These are phyloP conservation scores for Huntiella omanensis DNA, from an alignment of 2,329 filamentous ascomycete genomes.

Conservation along the genomic window DNA sequence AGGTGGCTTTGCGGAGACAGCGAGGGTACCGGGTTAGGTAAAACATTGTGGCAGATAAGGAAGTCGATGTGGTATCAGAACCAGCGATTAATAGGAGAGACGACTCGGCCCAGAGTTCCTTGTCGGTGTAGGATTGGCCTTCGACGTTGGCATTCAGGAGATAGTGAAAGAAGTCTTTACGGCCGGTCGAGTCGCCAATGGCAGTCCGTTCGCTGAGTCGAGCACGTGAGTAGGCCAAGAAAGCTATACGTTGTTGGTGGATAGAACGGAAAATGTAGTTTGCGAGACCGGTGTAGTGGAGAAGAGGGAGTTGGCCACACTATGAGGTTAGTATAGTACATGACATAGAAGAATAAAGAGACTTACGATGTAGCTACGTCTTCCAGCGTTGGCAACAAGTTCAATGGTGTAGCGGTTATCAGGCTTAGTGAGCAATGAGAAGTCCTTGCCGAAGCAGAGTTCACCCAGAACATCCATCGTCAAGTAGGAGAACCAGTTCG, in stretches of 20 bases:
- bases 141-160: conserved; percentile 53
- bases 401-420: conserved; percentile 49
- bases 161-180: conserved; percentile 60
- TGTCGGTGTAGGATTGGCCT: conserved; percentile 37
- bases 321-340: conserved; percentile 16
- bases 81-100: conserved; percentile 54
- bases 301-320: conserved; percentile 54
- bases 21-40: conserved; percentile 36
- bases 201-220: conserved; percentile 49
- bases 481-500: conserved; percentile 42
- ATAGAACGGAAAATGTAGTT: conserved; percentile 49
- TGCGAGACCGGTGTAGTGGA: conserved; percentile 47
- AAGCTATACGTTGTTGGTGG: conserved; percentile 45
- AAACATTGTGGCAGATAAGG: conserved; percentile 43
- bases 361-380: conserved; percentile 48
- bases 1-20: conserved; percentile 27
- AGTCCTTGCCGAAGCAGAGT: conserved; percentile 41
- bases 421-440: conserved; percentile 32
- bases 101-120: conserved; percentile 52
- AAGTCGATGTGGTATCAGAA: conserved; percentile 53
- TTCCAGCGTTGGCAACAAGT: conserved; percentile 47
- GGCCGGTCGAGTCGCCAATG: conserved; percentile 40
- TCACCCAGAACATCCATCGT: conserved; percentile 45
- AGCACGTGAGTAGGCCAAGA: conserved; percentile 51
- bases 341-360: not conserved